Percentiles rank a stretch among this genome's conserved stretches.
These are phyloP conservation scores for Miscanthus lutarioriparius DNA, from an alignment of 176 grass and related monocot species.

Conservation along the genomic window DNA sequence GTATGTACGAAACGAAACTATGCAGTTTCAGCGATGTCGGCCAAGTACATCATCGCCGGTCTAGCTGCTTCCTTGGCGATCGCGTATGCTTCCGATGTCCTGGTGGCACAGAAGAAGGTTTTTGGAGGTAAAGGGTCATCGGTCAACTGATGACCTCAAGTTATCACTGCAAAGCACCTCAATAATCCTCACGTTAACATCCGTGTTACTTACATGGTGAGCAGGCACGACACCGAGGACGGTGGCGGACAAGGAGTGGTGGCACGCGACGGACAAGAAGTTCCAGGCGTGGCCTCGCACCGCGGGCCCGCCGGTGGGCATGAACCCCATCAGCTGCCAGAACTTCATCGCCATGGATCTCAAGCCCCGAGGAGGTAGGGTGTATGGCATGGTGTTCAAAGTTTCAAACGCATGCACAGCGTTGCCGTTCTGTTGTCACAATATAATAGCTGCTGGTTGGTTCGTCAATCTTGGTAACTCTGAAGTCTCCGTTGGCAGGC, in stretches of 20 bases:
- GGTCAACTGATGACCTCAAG: background rate
- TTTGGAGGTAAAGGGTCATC: slow-evolving; percentile 54
- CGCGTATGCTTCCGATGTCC: slow-evolving; percentile 44
- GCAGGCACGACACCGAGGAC: slow-evolving; percentile 83
- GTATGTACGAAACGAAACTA: background rate
- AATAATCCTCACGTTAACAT: too few species aligned
- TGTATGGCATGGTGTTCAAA: too few species aligned
- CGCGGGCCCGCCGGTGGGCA: slow-evolving; percentile 65
- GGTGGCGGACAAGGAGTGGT: slow-evolving; percentile 77
- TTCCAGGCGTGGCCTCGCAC: too few species aligned
- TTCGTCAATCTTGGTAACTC: background rate
- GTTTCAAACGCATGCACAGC: background rate
- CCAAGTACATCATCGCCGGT: slow-evolving; percentile 55
- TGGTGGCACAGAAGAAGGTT: slow-evolving; percentile 72
- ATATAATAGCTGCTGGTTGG: background rate
- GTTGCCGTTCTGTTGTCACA: background rate
- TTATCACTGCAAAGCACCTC: background rate
- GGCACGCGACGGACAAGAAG: background rate
- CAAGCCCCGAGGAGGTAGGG: slow-evolving; percentile 32
- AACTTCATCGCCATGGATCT: slow-evolving; percentile 75
- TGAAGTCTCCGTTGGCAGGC: background rate
- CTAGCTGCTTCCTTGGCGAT: slow-evolving; percentile 45
- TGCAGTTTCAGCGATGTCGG: slow-evolving; percentile 47
- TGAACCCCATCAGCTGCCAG: slow-evolving; percentile 93
- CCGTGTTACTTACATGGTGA: slow-evolving; percentile 14